Evolutionary conservation across 2,329 filamentous ascomycete genomes (phyloP).

Genomic region (Apiospora pterosperma): DNA sequence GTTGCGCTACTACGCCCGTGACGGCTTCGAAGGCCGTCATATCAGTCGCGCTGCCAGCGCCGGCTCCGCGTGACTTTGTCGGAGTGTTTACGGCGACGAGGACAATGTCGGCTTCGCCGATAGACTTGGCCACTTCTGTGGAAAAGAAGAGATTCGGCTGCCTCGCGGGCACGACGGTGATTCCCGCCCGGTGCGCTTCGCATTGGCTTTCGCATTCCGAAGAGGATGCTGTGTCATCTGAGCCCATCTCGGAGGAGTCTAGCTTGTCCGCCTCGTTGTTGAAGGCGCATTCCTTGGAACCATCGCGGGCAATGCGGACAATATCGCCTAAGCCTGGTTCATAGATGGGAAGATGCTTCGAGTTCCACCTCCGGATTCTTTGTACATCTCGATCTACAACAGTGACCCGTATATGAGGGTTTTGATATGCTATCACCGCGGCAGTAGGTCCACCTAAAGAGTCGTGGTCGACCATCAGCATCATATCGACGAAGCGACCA

Average conservation of each 20-base stretch:
- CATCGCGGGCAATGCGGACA: slow-evolving; percentile 61
- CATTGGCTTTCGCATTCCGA: slow-evolving; percentile 29
- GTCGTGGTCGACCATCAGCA: not conserved
- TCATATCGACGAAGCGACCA: not conserved
- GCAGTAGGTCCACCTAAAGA: slow-evolving; percentile 67
- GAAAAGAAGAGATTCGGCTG: slow-evolving; percentile 71
- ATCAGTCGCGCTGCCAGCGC: slow-evolving; percentile 69
- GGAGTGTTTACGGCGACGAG: slow-evolving; percentile 78
- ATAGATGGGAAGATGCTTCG: slow-evolving; percentile 69
- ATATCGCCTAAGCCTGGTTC: slow-evolving; percentile 70
- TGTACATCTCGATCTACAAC: slow-evolving; percentile 68
- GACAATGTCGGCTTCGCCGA: slow-evolving; percentile 68
- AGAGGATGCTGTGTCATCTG: slow-evolving; percentile 23
- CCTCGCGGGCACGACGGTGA: slow-evolving; percentile 39
- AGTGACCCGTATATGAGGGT: slow-evolving; percentile 66
- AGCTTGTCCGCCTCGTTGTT: slow-evolving; percentile 30
- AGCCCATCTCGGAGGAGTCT: slow-evolving; percentile 26
- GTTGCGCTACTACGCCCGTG: slow-evolving; percentile 61
- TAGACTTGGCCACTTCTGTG: slow-evolving; percentile 58
- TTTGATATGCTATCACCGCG: slow-evolving; percentile 70
- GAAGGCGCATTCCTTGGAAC: slow-evolving; percentile 42
- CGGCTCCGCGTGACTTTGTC: slow-evolving; percentile 67
- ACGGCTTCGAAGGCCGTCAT: slow-evolving; percentile 71
- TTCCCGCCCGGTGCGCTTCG: slow-evolving; percentile 15
- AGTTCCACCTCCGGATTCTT: slow-evolving; percentile 72